Percentiles rank a stretch among this genome's conserved stretches.
phyloP scores from a whole-genome alignment of 495 filamentous ascomycete genomes.

The Pyrenopolyporus hunteri region DNA sequence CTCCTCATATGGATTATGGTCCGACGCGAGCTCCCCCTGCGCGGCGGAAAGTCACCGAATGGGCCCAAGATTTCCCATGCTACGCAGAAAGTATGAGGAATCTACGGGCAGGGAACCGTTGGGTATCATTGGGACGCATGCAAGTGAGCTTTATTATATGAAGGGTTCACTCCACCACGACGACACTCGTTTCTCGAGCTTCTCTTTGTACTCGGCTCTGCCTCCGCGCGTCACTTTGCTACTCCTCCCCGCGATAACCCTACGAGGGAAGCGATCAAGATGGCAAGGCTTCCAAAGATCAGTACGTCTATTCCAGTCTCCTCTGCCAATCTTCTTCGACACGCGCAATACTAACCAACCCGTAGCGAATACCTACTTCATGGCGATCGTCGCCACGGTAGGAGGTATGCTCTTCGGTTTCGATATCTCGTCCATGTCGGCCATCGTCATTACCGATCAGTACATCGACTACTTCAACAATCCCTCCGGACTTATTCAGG shows the following conservation, averaged over 20 bases:
- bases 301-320: conserved; percentile 25
- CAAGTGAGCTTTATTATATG: conserved; percentile 36
- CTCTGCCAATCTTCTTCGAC: background rate
- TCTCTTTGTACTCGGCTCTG: conserved; percentile 6
- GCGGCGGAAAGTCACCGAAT: conserved; percentile 29
- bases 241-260: conserved; percentile 2
- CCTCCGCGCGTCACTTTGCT: conserved; percentile 17
- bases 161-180: conserved; percentile 30
- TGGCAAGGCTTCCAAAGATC: conserved; percentile 41
- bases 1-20: conserved; percentile 29
- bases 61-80: conserved; percentile 30
- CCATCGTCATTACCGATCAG: conserved; percentile 72
- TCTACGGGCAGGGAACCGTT: background rate
- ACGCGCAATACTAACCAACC: conserved; percentile 30
- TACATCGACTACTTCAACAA: conserved; percentile 72
- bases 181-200: conserved; percentile 4
- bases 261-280: conserved; percentile 32
- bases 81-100: conserved; percentile 21
- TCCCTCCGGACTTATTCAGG: conserved; percentile 67
- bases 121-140: conserved; percentile 32
- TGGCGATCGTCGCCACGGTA: conserved; percentile 66
- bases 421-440: conserved; percentile 74
- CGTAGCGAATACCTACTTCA: conserved; percentile 62
- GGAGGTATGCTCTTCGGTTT: conserved; percentile 70
- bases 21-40: conserved; percentile 22